These are phyloP conservation scores for Tricladium varicosporioides DNA, from an alignment of 2,329 filamentous ascomycete genomes.

Conservation along the genomic window DNA sequence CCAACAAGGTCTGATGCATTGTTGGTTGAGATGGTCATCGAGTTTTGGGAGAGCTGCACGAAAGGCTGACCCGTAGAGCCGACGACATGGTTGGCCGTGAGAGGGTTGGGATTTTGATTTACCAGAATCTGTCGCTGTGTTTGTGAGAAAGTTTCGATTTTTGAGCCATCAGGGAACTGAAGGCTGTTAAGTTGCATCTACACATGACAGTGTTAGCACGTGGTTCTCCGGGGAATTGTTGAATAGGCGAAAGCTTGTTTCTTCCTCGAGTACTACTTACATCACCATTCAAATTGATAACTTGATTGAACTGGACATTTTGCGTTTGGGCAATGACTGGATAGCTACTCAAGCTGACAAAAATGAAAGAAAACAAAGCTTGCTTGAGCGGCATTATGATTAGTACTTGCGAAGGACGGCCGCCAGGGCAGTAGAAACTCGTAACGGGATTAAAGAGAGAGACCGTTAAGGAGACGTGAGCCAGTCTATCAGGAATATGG, in stretches of 20 bases:
- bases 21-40: constrained; percentile 20
- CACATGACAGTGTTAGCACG: not conserved
- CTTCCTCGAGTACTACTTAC: constrained; percentile 5
- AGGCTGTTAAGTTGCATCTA: constrained; percentile 19
- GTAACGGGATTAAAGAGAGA: constrained; percentile 27
- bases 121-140: constrained; percentile 19
- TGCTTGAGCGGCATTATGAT: constrained; percentile 16
- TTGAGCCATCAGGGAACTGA: constrained; percentile 17
- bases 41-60: constrained; percentile 17
- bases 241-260: not conserved
- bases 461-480: not conserved
- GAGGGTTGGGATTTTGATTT: constrained; percentile 15
- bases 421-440: constrained; percentile 17
- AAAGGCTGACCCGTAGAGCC: constrained; percentile 20
- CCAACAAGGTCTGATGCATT: constrained; percentile 18
- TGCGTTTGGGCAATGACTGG: constrained; percentile 12
- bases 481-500: not conserved
- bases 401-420: constrained; percentile 9
- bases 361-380: constrained; percentile 10
- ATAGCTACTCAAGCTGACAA: constrained; percentile 12
- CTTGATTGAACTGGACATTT: constrained; percentile 19
- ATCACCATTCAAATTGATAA: constrained; percentile 21
- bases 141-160: constrained; percentile 19
- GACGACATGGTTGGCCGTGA: constrained; percentile 17
- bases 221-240: too few species aligned